These are phyloP conservation scores for Leucosporidium creatinivorum DNA, from an alignment of 768 basidiomycete genomes.

Conservation along the genomic window DNA sequence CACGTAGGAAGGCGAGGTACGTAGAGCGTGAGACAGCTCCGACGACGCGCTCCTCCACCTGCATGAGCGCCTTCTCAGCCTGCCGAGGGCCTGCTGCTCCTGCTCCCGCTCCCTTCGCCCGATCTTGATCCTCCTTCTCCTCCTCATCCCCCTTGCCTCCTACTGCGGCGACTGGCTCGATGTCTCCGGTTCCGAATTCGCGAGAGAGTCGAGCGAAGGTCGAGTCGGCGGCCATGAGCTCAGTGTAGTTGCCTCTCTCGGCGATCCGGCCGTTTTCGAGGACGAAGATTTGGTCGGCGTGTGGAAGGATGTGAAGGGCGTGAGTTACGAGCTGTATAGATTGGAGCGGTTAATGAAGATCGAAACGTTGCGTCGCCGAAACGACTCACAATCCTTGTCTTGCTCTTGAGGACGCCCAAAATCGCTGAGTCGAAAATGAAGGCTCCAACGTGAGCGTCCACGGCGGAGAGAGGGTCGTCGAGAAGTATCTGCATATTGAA, in stretches of 20 bases:
- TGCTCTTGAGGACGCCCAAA: slow-evolving; percentile 51
- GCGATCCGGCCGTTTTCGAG: slow-evolving; percentile 67
- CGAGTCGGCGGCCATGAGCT: slow-evolving; percentile 58
- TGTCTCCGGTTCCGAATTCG: slow-evolving; percentile 59
- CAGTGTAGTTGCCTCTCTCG: slow-evolving; percentile 70
- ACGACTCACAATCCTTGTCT: slow-evolving; percentile 56
- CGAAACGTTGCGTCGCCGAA: background rate
- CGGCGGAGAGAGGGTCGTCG: slow-evolving; percentile 61
- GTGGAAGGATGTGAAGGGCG: slow-evolving; percentile 77
- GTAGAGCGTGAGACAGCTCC: slow-evolving; percentile 54
- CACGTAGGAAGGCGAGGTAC: too few species aligned
- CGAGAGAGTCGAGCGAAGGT: slow-evolving; percentile 65
- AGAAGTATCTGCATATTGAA: slow-evolving; percentile 42
- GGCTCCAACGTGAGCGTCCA: slow-evolving; percentile 87
- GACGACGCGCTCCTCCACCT: slow-evolving; percentile 70
- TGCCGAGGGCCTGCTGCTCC: too few species aligned
- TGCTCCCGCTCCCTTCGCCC: background rate
- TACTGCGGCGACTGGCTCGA: slow-evolving; percentile 40
- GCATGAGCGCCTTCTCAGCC: slow-evolving; percentile 52
- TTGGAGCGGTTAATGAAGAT: background rate
- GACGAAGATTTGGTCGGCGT: slow-evolving; percentile 73
- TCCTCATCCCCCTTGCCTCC: slow-evolving; percentile 41
- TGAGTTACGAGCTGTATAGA: slow-evolving; percentile 66
- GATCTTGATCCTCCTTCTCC: slow-evolving; percentile 28
- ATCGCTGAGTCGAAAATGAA: slow-evolving; percentile 80